phyloP scores from a whole-genome alignment of 148 eudicot genomes.

The Pouteria glomerata region DNA sequence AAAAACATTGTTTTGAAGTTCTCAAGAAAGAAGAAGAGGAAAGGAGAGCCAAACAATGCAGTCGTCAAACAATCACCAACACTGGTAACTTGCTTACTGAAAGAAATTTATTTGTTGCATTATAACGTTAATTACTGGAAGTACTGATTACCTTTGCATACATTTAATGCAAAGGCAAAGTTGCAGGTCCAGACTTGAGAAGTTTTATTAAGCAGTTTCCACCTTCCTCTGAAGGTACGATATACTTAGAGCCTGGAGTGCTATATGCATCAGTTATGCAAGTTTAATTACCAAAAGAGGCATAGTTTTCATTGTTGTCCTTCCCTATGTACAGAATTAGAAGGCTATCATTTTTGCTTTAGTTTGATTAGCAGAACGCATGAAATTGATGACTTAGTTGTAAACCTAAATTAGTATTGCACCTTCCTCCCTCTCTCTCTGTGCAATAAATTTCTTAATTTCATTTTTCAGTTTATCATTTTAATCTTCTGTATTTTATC shows the following conservation, averaged over 20 bases:
- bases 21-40: conserved; percentile 92
- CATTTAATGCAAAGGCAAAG: conserved; percentile 47
- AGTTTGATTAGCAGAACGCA: neutral
- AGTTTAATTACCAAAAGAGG: too few relatives aligned
- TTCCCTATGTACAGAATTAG: too few relatives aligned
- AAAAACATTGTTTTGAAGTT: too few relatives aligned
- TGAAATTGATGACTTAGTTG: neutral
- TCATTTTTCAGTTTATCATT: neutral
- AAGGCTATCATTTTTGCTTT: neutral
- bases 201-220: conserved; percentile 77
- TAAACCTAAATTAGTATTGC: neutral
- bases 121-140: neutral
- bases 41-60: conserved; percentile 50
- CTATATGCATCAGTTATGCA: too few relatives aligned
- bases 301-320: too few relatives aligned
- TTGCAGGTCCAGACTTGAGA: conserved; percentile 72
- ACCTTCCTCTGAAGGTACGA: conserved; percentile 54
- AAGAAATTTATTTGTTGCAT: neutral
- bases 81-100: conserved; percentile 36
- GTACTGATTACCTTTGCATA: too few relatives aligned
- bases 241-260: neutral
- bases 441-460: neutral
- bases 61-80: conserved; percentile 21
- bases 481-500: neutral
- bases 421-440: neutral